Conservation (phyloP, 192 early-diverging fungal species). For the Backusella tuberculispora region DNA sequence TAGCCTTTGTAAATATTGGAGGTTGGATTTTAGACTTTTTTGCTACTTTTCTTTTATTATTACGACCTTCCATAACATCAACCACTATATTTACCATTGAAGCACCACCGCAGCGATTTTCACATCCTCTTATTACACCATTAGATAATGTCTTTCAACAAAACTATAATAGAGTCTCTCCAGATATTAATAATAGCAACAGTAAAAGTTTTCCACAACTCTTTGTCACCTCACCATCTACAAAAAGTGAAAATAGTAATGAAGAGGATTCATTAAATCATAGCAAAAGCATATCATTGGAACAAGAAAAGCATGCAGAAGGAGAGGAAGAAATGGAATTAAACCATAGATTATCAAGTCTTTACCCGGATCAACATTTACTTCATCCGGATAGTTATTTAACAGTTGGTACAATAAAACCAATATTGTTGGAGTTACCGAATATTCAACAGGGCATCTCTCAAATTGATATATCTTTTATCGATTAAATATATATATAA, state of each 20-base stretch:
- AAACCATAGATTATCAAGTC: too few species aligned
- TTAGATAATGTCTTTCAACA: constrained; percentile 1
- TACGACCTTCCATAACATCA: not conserved
- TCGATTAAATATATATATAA: not conserved
- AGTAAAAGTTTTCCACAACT: not conserved
- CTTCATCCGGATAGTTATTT: constrained; percentile 4
- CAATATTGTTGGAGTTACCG: not conserved
- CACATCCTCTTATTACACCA: constrained; percentile 3
- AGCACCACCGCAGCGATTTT: not conserved
- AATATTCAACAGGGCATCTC: not conserved
- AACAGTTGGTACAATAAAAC: not conserved
- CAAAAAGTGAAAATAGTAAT: not conserved
- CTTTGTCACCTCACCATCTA: not conserved
- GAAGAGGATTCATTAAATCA: not conserved
- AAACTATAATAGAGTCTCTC: not conserved
- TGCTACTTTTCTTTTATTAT: not conserved
- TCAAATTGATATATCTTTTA: not conserved
- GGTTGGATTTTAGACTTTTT: constrained; percentile 1
- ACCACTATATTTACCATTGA: constrained; percentile 5
- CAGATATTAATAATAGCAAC: not conserved
- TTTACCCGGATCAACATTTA: not conserved
- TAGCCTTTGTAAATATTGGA: constrained; percentile 9
- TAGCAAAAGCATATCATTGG: too few species aligned
- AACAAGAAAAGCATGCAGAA: not conserved
- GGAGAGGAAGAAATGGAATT: too few species aligned